phyloP scores from a whole-genome alignment of 805 yeast genomes.

The Zygotorulaspora chibaensis region DNA sequence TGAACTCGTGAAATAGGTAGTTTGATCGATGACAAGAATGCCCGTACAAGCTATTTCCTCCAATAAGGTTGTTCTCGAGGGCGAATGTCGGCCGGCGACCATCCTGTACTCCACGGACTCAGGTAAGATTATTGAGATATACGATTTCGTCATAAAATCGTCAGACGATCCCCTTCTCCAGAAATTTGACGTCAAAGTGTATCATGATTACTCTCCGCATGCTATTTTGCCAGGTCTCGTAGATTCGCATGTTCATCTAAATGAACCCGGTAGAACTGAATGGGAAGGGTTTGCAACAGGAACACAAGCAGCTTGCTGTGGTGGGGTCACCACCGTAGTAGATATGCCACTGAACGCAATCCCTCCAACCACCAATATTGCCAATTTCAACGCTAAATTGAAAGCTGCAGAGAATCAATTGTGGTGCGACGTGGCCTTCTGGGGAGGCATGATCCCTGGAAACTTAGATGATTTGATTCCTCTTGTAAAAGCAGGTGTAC shows the following conservation, averaged over 20 bases:
- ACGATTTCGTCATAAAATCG: conserved; percentile 35
- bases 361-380: conserved; percentile 88
- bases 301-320: conserved; percentile 88
- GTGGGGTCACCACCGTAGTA: conserved; percentile 92
- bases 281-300: conserved; percentile 99
- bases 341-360: conserved; percentile 96
- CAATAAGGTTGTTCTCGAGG: conserved; percentile 49
- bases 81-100: conserved; percentile 52
- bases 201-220: conserved; percentile 55
- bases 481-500: conserved; percentile 76
- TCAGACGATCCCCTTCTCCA: conserved; percentile 40
- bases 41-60: conserved; percentile 53
- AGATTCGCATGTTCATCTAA: conserved; percentile 90
- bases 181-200: conserved; percentile 42
- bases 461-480: conserved; percentile 69
- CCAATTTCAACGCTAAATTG: conserved; percentile 68
- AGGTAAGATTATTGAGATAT: conserved; percentile 58
- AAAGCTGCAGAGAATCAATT: conserved; percentile 75
- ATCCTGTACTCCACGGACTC: conserved; percentile 52
- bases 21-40: not conserved
- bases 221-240: conserved; percentile 85
- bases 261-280: conserved; percentile 97
- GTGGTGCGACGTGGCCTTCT: conserved; percentile 92
- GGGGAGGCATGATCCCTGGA: conserved; percentile 92
- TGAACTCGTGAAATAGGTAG: too few relatives aligned